phyloP scores from a whole-genome alignment of 371 early-diverging fungal genomes.

The Conidiobolus coronatus region DNA sequence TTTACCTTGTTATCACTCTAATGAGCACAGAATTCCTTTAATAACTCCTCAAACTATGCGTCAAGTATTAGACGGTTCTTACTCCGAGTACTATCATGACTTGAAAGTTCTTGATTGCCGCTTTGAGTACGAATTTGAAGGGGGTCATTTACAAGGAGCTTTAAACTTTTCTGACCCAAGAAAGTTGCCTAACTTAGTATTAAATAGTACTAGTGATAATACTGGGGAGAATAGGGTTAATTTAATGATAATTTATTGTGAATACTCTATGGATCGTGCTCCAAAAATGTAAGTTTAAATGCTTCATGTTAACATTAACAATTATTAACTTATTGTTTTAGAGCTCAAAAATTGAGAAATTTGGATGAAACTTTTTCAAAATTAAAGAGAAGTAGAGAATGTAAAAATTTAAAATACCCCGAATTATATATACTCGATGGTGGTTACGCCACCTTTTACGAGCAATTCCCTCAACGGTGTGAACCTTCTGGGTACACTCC shows the following conservation, averaged over 20 bases:
- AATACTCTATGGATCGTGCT: constrained; percentile 63
- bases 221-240: constrained; percentile 6
- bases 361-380: constrained; percentile 26
- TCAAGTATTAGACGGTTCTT: too few relatives aligned
- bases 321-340: constrained; percentile 6
- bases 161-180: constrained; percentile 30
- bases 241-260: constrained; percentile 75
- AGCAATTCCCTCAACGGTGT: constrained; percentile 19
- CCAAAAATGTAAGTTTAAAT: constrained; percentile 34
- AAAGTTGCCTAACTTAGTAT: constrained; percentile 16
- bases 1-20: too few relatives aligned
- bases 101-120: constrained; percentile 61
- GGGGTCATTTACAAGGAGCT: constrained; percentile 65
- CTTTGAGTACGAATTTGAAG: constrained; percentile 67
- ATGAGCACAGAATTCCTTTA: too few relatives aligned
- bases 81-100: constrained; percentile 14
- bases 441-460: constrained; percentile 61
- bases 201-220: constrained; percentile 11
- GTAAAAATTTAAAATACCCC: constrained; percentile 61
- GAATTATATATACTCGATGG: constrained; percentile 78
- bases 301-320: not conserved
- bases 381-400: constrained; percentile 25
- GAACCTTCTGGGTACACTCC: constrained; percentile 38
- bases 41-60: too few relatives aligned
- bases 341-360: constrained; percentile 48